Evolutionary conservation across 228 moss, liverwort and hornwort genomes (phyloP).

Genomic region (Sphagnum magellanicum): DNA sequence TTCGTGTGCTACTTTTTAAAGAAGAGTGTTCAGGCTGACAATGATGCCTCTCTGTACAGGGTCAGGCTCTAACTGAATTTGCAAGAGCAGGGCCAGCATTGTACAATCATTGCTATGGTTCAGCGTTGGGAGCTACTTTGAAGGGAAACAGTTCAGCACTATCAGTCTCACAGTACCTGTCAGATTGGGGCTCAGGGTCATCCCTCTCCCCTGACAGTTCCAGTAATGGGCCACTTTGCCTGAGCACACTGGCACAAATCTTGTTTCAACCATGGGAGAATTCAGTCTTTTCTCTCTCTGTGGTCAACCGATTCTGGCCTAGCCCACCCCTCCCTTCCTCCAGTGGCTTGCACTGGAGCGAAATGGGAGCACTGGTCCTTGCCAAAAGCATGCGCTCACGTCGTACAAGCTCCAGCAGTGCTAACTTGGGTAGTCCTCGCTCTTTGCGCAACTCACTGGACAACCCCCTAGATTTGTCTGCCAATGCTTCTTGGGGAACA

Average conservation of each 20-base stretch:
- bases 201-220: slow-evolving; percentile 22
- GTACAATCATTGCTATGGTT: slow-evolving; percentile 72
- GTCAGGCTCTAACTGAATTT: slow-evolving; percentile 72
- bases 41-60: slow-evolving; percentile 28
- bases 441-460: slow-evolving; percentile 28
- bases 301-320: slow-evolving; percentile 69
- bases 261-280: slow-evolving; percentile 84
- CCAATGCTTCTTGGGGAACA: slow-evolving; percentile 48
- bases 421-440: slow-evolving; percentile 39
- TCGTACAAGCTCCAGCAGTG: slow-evolving; percentile 39
- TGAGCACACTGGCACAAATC: slow-evolving; percentile 80
- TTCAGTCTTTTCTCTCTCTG: slow-evolving; percentile 74
- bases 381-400: slow-evolving; percentile 47
- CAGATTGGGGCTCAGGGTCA: slow-evolving; percentile 65
- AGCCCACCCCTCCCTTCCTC: slow-evolving; percentile 69
- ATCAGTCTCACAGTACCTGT: slow-evolving; percentile 82
- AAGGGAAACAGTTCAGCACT: slow-evolving; percentile 54
- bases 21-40: background rate
- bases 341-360: slow-evolving; percentile 81
- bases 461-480: slow-evolving; percentile 36
- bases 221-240: slow-evolving; percentile 48
- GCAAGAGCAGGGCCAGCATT: slow-evolving; percentile 75
- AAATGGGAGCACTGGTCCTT: slow-evolving; percentile 86
- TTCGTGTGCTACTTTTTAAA: background rate
- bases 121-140: slow-evolving; percentile 73